phyloP scores from a whole-genome alignment of 352 stramenopile genomes.

The Globisporangium acanthophoron region DNA sequence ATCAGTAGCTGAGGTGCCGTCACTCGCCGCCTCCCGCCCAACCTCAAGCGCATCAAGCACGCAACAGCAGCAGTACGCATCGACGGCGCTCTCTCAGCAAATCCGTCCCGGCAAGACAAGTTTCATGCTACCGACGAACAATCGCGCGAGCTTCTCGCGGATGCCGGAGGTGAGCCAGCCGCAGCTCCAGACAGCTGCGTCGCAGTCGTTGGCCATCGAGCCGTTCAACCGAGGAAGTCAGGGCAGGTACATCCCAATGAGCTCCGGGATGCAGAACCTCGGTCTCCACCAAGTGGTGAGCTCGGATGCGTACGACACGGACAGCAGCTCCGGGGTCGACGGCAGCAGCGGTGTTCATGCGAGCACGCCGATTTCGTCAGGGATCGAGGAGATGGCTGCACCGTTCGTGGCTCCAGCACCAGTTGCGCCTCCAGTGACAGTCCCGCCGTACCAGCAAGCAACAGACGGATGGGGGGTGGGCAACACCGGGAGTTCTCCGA shows the following conservation, averaged over 20 bases:
- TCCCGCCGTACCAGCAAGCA: not conserved
- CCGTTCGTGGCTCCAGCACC: not conserved
- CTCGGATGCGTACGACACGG: slow-evolving; percentile 10
- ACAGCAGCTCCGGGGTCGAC: not conserved
- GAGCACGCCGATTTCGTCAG: not conserved
- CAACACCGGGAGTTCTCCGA: not conserved
- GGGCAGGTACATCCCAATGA: not conserved
- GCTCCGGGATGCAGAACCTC: slow-evolving; percentile 6
- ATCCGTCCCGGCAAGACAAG: too few species aligned
- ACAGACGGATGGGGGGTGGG: slow-evolving; percentile 1
- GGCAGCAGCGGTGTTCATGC: not conserved
- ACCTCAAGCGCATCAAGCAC: too few species aligned
- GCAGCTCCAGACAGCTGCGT: not conserved
- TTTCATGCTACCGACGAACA: not conserved
- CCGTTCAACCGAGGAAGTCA: slow-evolving; percentile 2
- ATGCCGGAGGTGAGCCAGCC: not conserved
- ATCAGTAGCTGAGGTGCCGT: too few species aligned
- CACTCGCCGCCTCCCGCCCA: too few species aligned
- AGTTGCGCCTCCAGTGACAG: not conserved
- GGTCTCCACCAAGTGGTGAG: slow-evolving; percentile 10
- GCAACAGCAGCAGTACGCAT: too few species aligned
- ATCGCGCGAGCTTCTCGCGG: not conserved
- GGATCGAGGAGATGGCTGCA: not conserved
- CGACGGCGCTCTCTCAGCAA: too few species aligned
- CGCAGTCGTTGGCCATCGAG: slow-evolving; percentile 9